These are phyloP conservation scores for Debaryomycetaceae sp. DNA, from an alignment of 1,139 yeast species.

Conservation along the genomic window DNA sequence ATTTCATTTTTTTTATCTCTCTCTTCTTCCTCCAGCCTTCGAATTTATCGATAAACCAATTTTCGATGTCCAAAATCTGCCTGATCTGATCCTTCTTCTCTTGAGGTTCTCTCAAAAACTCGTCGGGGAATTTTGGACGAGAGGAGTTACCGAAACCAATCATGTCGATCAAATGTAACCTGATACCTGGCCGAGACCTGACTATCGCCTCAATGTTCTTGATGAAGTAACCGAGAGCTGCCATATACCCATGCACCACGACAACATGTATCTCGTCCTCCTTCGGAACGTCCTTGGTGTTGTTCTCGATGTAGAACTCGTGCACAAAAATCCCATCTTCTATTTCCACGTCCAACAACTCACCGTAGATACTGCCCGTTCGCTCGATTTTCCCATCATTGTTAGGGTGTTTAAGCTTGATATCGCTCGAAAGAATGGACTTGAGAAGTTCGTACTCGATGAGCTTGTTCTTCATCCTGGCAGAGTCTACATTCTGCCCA, in stretches of 20 bases:
- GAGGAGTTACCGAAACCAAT: slow-evolving; percentile 48
- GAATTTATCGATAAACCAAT: slow-evolving; percentile 42
- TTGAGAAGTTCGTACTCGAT: slow-evolving; percentile 36
- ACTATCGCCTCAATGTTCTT: slow-evolving; percentile 35
- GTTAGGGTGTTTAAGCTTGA: slow-evolving; percentile 16
- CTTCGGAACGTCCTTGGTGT: slow-evolving; percentile 10
- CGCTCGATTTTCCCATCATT: slow-evolving; percentile 3
- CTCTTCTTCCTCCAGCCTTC: slow-evolving; percentile 36
- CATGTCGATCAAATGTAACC: slow-evolving; percentile 35
- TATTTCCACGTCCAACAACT: slow-evolving; percentile 30
- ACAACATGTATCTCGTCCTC: slow-evolving; percentile 26
- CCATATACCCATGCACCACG: slow-evolving; percentile 46
- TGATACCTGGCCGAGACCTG: slow-evolving; percentile 30
- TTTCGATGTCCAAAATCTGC: slow-evolving; percentile 34
- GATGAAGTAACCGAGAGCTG: slow-evolving; percentile 43
- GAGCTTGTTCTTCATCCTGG: slow-evolving; percentile 22
- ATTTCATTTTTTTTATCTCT: slow-evolving; percentile 23
- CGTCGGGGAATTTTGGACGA: slow-evolving; percentile 35
- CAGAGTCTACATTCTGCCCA: slow-evolving; percentile 9
- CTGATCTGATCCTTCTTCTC: slow-evolving; percentile 21
- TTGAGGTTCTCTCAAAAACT: slow-evolving; percentile 22
- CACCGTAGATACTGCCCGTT: slow-evolving; percentile 12
- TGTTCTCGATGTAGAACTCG: slow-evolving; percentile 34
- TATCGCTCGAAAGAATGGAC: slow-evolving; percentile 31
- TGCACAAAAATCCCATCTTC: slow-evolving; percentile 31